These are phyloP conservation scores for Colletotrichum sp. DNA, from an alignment of 2,329 filamentous ascomycete species.

Conservation along the genomic window DNA sequence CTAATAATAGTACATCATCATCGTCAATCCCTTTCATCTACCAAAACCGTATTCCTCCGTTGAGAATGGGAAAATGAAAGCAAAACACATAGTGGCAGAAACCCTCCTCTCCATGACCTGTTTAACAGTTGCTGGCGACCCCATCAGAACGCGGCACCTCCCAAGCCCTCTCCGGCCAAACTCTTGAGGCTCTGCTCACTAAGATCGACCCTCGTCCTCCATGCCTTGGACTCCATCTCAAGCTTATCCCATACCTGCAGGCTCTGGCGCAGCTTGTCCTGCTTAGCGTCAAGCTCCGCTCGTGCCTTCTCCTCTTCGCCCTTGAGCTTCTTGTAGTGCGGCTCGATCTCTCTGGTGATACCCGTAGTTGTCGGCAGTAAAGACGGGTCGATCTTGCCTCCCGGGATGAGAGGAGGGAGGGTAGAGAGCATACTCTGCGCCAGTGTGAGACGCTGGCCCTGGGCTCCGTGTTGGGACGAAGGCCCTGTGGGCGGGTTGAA, in stretches of 20 bases:
- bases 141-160: conserved; percentile 58
- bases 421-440: conserved; percentile 58
- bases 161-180: conserved; percentile 59
- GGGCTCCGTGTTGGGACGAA: conserved; percentile 40
- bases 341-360: conserved; percentile 58
- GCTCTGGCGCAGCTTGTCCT: conserved; percentile 60
- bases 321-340: conserved; percentile 57
- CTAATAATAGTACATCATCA: conserved; percentile 4
- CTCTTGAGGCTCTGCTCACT: conserved; percentile 63
- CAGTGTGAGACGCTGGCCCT: conserved; percentile 46
- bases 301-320: conserved; percentile 65
- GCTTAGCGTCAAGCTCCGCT: conserved; percentile 56
- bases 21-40: background rate
- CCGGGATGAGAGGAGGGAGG: conserved; percentile 57
- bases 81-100: background rate
- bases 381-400: conserved; percentile 58
- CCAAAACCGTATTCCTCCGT: background rate
- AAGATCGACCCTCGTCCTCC: conserved; percentile 61
- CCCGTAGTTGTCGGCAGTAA: conserved; percentile 48
- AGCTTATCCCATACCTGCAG: conserved; percentile 59
- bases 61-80: background rate
- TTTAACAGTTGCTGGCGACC: background rate
- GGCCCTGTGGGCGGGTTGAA: conserved; percentile 66
- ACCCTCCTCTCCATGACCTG: background rate
- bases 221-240: conserved; percentile 58